phyloP scores from a whole-genome alignment of 176 grass and related monocot genomes.

The Phyllostachys edulis region DNA sequence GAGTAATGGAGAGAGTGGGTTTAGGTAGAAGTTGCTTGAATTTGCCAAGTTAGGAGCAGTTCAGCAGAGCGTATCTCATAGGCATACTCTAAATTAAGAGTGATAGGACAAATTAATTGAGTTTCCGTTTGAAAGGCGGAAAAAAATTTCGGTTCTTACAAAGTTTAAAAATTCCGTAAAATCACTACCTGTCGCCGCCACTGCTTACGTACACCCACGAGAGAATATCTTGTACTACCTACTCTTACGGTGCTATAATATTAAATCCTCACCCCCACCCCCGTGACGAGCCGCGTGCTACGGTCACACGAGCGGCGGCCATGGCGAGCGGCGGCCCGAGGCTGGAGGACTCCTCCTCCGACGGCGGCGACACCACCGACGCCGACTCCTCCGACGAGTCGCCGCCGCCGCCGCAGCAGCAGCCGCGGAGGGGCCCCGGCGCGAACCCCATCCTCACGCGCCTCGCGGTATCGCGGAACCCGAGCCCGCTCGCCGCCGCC shows the following conservation, averaged over 20 bases:
- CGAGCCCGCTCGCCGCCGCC: conserved; percentile 53
- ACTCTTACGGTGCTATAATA: no score
- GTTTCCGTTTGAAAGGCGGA: no score
- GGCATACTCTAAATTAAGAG: no score
- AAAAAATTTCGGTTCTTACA: no score
- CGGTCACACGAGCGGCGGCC: neutral
- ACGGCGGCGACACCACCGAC: conserved; percentile 28
- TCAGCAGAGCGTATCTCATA: no score
- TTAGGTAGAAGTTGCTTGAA: no score
- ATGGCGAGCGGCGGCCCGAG: conserved; percentile 37
- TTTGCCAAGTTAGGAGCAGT: no score
- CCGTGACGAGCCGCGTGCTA: conserved; percentile 13
- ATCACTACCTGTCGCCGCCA: neutral
- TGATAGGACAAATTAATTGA: no score
- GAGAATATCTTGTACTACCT: no score
- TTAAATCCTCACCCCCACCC: neutral
- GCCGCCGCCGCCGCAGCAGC: neutral
- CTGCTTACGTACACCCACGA: neutral
- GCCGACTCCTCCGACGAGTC: conserved; percentile 39
- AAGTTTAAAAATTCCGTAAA: no score
- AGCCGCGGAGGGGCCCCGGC: neutral
- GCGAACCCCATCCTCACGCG: conserved; percentile 46
- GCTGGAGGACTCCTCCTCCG: conserved; percentile 34
- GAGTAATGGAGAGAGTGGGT: no score
- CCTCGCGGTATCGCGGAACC: conserved; percentile 53